These are phyloP conservation scores for Sclerotinia sclerotiorum DNA, from an alignment of 2,329 filamentous ascomycete species.

Conservation along the genomic window DNA sequence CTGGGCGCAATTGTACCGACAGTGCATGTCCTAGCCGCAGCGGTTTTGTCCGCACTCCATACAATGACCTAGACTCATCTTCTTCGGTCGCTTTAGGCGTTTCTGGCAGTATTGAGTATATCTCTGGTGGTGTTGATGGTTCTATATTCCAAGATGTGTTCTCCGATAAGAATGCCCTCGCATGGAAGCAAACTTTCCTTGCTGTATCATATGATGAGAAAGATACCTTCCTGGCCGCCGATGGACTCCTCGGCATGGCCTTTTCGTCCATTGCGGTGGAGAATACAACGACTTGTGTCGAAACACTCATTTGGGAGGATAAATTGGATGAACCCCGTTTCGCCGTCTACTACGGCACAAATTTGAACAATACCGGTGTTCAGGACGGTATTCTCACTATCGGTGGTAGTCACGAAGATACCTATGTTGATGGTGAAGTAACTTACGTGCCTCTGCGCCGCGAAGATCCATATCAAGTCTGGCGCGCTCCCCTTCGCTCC, in stretches of 20 bases:
- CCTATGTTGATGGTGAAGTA: conserved; percentile 18
- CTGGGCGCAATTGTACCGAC: background rate
- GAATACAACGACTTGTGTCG: background rate
- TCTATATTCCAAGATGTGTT: conserved; percentile 2
- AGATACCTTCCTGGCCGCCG: background rate
- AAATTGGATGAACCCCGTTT: conserved; percentile 7
- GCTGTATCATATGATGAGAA: background rate
- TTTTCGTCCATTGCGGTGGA: conserved; percentile 16
- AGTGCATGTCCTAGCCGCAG: background rate
- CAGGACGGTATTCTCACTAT: conserved; percentile 10
- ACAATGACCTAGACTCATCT: background rate
- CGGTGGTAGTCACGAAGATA: conserved; percentile 13
- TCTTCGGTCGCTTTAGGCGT: background rate
- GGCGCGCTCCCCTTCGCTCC: conserved; percentile 6
- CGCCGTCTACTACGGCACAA: conserved; percentile 16
- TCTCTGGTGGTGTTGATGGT: background rate
- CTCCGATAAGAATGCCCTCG: background rate
- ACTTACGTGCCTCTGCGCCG: conserved; percentile 1
- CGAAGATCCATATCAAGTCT: conserved; percentile 1
- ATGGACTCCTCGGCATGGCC: conserved; percentile 10
- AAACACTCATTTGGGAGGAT: conserved; percentile 16
- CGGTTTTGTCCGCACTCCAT: background rate
- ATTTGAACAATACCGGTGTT: background rate
- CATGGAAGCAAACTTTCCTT: conserved; percentile 22
- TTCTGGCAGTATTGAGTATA: background rate